Conservation (phyloP, 192 early-diverging fungal species). For the Coemansia sp. region DNA sequence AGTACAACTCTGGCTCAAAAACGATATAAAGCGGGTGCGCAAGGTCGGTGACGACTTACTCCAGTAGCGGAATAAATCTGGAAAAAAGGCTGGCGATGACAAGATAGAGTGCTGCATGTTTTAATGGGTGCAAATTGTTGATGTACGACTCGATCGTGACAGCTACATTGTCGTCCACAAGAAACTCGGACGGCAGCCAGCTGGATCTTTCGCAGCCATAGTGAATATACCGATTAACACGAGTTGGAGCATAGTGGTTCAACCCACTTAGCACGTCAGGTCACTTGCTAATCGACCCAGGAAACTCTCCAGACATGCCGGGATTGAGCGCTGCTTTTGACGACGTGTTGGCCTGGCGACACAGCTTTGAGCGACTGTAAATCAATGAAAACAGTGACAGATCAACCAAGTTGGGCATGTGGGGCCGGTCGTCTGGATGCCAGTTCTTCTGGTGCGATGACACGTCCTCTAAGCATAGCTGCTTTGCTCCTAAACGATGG, state of each 20-base stretch:
- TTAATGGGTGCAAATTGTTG: slow-evolving; percentile 66
- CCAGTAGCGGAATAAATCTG: slow-evolving; percentile 62
- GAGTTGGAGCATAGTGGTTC: not conserved
- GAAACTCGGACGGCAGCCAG: slow-evolving; percentile 70
- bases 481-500: not conserved
- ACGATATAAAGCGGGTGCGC: not conserved
- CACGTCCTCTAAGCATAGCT: not conserved
- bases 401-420: slow-evolving; percentile 54
- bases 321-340: slow-evolving; percentile 14
- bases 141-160: slow-evolving; percentile 61
- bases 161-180: slow-evolving; percentile 47
- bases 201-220: slow-evolving; percentile 12
- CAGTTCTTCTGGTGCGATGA: slow-evolving; percentile 8
- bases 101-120: slow-evolving; percentile 52
- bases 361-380: slow-evolving; percentile 18
- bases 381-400: slow-evolving; percentile 53
- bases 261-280: not conserved
- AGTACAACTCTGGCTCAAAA: not conserved
- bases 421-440: slow-evolving; percentile 51
- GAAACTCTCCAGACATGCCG: slow-evolving; percentile 17
- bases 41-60: slow-evolving; percentile 51
- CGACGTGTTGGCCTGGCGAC: slow-evolving; percentile 11
- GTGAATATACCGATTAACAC: not conserved
- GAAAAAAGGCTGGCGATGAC: slow-evolving; percentile 54
- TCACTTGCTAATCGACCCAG: slow-evolving; percentile 15